Evolutionary conservation across 2,329 filamentous ascomycete species (phyloP).

Genomic region (Rhinocladiella mackenziei): DNA sequence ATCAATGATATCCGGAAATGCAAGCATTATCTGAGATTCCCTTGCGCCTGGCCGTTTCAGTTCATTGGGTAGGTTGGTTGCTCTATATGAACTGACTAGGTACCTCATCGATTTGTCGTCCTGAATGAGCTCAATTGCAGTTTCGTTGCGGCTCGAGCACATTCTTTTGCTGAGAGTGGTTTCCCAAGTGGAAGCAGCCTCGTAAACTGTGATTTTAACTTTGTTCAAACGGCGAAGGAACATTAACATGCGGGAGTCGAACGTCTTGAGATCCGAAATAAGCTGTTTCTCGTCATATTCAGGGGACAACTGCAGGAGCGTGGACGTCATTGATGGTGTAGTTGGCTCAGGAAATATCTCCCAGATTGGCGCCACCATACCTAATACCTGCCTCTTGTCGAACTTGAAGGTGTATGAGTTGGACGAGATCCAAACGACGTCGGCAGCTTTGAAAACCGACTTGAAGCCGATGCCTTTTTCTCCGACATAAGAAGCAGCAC

Average conservation of each 20-base stretch:
- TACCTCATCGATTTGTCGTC: constrained; percentile 4
- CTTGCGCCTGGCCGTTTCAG: constrained; percentile 5
- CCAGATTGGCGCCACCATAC: constrained; percentile 12
- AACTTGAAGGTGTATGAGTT: constrained; percentile 26
- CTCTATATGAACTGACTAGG: constrained; percentile 5
- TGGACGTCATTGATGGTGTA: constrained; percentile 2
- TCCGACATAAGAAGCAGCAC: constrained; percentile 28
- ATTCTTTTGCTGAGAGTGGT: constrained; percentile 7
- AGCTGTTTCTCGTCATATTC: constrained; percentile 2
- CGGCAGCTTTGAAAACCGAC: constrained; percentile 36
- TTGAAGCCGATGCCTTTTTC: constrained; percentile 39
- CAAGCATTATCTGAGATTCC: constrained; percentile 5
- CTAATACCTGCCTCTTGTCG: constrained; percentile 13
- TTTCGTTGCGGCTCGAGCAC: constrained; percentile 2
- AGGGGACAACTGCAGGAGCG: constrained; percentile 7
- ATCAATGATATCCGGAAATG: constrained; percentile 4
- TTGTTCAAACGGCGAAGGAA: constrained; percentile 11
- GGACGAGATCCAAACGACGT: constrained; percentile 12
- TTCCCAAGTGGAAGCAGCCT: not conserved
- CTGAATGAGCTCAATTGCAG: constrained; percentile 6
- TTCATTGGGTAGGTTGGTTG: constrained; percentile 1
- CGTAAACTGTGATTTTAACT: constrained; percentile 6
- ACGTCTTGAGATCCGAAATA: constrained; percentile 2
- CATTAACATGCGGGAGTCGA: constrained; percentile 10
- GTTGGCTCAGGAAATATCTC: constrained; percentile 3